Evolutionary conservation across 2,329 filamentous ascomycete species (phyloP), one percentile per base, ranked within the genome.

Genomic region (Macrophomina phaseolina): DNA sequence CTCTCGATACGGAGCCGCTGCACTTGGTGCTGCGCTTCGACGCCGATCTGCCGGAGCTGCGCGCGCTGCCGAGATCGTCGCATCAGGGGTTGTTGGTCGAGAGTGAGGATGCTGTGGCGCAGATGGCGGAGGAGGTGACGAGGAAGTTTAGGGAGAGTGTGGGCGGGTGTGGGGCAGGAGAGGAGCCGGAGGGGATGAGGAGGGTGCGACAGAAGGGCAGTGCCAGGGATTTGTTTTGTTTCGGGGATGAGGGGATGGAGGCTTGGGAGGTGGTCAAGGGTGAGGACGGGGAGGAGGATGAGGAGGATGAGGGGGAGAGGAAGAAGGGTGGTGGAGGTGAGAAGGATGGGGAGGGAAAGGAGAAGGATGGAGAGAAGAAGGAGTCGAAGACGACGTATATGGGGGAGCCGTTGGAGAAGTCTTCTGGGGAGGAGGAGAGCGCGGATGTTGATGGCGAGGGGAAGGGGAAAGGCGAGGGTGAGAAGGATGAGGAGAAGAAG

Each of bases 221-320:
- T 46, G 82, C 86, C 1, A 78, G 80, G 36, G 89, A 92, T 73
- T 77, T 93, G 58, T 94, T 94, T 75, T 94, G 91, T 72, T 79
- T 82, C 60, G 75, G 78, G 32, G 78, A 80, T 14, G 78, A 77
- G 60, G 71, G 71, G 2, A 71, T 70, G 45, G 69, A 70, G 7
- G 76, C 5, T 30, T 12, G 11, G 6, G 45, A 51, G 45, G 28
- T 18, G 18, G 45, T n/a, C 11, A n/a, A 18, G 55, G 38, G 28
- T 45, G 55, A n/a, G n/a, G 45, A 40, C 12, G 34, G 30, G 14
- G 48, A 42, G 32, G 36, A 40, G 30, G 60, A 16, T n/a, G 60
- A 51, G 7, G 30, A 14, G 11, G 9, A 16, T 18, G 12, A 6
- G 16, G n/a, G 3, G 30, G 40, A 18, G 61, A 23, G 46, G 38